Evolutionary conservation across 2,329 filamentous ascomycete species (phyloP).

Genomic region (Beauveria asiatica): DNA sequence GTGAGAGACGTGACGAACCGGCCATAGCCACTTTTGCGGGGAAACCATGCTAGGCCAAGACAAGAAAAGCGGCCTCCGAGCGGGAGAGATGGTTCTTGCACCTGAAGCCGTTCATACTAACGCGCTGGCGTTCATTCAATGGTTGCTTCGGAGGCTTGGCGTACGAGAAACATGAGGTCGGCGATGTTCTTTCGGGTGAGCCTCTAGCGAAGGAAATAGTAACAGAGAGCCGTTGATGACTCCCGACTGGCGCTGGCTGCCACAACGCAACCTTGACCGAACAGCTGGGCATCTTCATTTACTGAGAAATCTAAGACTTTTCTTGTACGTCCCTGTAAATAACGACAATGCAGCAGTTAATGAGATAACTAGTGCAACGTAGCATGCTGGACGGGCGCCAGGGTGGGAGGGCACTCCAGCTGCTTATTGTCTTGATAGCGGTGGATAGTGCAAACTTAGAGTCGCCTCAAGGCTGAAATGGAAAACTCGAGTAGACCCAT

Average conservation of each 20-base stretch:
- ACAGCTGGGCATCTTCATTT: neutral
- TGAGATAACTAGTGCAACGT: constrained; percentile 8
- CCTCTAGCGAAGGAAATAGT: neutral
- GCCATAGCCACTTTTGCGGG: constrained; percentile 5
- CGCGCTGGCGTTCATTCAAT: neutral
- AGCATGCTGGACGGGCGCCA: neutral
- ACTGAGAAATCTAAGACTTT: neutral
- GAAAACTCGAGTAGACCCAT: neutral
- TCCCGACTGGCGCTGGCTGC: neutral
- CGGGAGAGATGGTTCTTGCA: neutral
- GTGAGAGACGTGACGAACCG: constrained; percentile 5
- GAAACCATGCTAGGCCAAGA: constrained; percentile 1
- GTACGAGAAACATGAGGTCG: neutral
- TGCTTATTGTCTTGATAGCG: neutral
- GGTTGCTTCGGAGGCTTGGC: neutral
- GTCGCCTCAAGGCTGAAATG: neutral
- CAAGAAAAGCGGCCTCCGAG: constrained; percentile 1
- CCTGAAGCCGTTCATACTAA: neutral
- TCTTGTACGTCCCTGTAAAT: neutral
- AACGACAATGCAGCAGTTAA: neutral
- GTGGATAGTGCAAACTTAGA: neutral
- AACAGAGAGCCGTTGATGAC: neutral
- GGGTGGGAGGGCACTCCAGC: neutral
- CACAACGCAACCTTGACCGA: neutral
- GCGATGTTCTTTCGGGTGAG: neutral